These are phyloP conservation scores for Juncus effusus DNA, from an alignment of 176 grass and related monocot species.

Conservation along the genomic window DNA sequence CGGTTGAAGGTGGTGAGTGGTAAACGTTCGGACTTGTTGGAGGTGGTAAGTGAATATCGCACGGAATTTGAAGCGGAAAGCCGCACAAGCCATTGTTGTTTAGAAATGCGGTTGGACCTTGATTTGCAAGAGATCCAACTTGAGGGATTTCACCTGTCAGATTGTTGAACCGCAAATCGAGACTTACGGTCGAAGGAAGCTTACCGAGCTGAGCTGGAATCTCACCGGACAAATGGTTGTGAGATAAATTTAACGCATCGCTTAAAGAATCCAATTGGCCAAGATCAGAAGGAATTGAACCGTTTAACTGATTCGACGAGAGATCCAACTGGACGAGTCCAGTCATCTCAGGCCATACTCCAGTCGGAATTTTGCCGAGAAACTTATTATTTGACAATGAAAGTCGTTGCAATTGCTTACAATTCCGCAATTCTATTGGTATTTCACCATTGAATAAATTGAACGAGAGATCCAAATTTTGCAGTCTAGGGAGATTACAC, in stretches of 20 bases:
- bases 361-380: conserved; percentile 37
- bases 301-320: conserved; percentile 52
- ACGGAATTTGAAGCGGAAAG: conserved; percentile 79
- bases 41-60: conserved; percentile 37
- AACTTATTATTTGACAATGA: conserved; percentile 34
- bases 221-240: conserved; percentile 52
- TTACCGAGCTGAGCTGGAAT: conserved; percentile 49
- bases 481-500: conserved; percentile 55
- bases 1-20: not conserved
- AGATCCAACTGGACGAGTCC: conserved; percentile 68
- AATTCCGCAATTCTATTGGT: conserved; percentile 39
- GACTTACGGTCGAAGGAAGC: conserved; percentile 61
- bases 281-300: conserved; percentile 51
- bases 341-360: conserved; percentile 44
- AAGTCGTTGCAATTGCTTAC: conserved; percentile 54
- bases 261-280: conserved; percentile 48
- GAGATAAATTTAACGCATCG: conserved; percentile 68
- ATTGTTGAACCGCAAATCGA: conserved; percentile 80
- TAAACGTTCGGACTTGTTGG: conserved; percentile 11
- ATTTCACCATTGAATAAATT: conserved; percentile 47
- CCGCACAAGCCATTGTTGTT: conserved; percentile 68
- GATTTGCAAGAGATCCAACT: conserved; percentile 60
- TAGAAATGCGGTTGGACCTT: conserved; percentile 74
- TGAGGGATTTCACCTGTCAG: conserved; percentile 89
- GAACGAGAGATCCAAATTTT: conserved; percentile 69